Evolutionary conservation across 345 rosid species (phyloP).

Genomic region (Psidium friedrichsthalianum): DNA sequence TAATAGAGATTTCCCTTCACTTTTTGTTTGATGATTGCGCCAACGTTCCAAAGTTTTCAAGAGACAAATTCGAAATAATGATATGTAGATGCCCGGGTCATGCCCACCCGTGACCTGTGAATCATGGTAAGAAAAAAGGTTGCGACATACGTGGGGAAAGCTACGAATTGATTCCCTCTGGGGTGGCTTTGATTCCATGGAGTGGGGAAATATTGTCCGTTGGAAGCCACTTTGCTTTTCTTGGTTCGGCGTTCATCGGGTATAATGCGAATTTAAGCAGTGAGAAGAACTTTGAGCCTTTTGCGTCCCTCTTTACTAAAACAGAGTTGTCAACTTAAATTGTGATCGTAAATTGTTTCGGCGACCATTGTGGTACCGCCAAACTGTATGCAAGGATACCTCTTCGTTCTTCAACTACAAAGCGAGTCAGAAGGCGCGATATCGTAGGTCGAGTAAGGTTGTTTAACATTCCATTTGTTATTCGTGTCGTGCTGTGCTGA

Average conservation of each 20-base stretch:
- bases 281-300: background rate
- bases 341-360: no score
- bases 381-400: background rate
- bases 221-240: background rate
- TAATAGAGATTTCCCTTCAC: background rate
- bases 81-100: background rate
- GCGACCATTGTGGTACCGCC: background rate
- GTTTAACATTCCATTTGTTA: background rate
- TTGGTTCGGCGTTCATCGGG: background rate
- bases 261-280: background rate
- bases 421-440: background rate
- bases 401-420: background rate
- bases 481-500: background rate
- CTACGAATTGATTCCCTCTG: background rate
- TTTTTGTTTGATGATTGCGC: background rate
- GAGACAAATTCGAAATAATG: background rate
- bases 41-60: background rate
- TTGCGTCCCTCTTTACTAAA: background rate
- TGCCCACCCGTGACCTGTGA: background rate
- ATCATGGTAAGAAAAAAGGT: background rate
- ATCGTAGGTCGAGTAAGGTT: background rate
- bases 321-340: background rate
- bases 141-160: fast-evolving
- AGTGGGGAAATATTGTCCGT: background rate
- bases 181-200: background rate